phyloP scores from a whole-genome alignment of 495 filamentous ascomycete species.

The Penicillium antarcticum region DNA sequence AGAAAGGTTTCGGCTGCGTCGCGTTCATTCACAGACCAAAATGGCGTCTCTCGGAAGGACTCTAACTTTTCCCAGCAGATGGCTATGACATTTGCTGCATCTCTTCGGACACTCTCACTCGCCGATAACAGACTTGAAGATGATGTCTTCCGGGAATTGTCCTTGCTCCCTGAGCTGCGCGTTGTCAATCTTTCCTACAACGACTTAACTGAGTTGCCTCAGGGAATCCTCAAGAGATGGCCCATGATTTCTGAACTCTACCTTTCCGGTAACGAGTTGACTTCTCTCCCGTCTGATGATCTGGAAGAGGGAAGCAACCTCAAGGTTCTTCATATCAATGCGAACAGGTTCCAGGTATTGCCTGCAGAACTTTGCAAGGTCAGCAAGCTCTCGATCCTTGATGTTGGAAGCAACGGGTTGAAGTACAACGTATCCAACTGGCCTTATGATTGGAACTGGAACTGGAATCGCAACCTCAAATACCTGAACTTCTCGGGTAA shows the following conservation, averaged over 20 bases:
- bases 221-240: conserved; percentile 83
- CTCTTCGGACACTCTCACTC: conserved; percentile 77
- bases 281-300: conserved; percentile 88
- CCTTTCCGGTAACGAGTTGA: conserved; percentile 91
- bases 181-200: conserved; percentile 95
- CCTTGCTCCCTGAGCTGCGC: conserved; percentile 76
- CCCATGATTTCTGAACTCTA: conserved; percentile 86
- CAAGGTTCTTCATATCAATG: conserved; percentile 91
- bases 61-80: conserved; percentile 73
- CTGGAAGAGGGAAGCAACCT: conserved; percentile 82
- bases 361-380: conserved; percentile 95
- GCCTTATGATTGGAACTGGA: conserved; percentile 99
- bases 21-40: conserved; percentile 55
- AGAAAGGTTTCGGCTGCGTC: conserved; percentile 84
- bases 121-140: conserved; percentile 93
- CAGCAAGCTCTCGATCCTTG: conserved; percentile 81
- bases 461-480: conserved; percentile 90
- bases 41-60: conserved; percentile 74
- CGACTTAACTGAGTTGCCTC: conserved; percentile 85
- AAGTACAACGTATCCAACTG: conserved; percentile 99
- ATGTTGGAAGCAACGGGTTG: conserved; percentile 92
- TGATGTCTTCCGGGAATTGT: conserved; percentile 89
- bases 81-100: conserved; percentile 79
- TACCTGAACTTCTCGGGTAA: conserved; percentile 98
- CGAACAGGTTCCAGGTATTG: conserved; percentile 94